A percentile compares a stretch with the other conserved stretches of the same genome.
phyloP scores from a whole-genome alignment of 1,284 basidiomycete genomes.

The Puccinia sorghi region DNA sequence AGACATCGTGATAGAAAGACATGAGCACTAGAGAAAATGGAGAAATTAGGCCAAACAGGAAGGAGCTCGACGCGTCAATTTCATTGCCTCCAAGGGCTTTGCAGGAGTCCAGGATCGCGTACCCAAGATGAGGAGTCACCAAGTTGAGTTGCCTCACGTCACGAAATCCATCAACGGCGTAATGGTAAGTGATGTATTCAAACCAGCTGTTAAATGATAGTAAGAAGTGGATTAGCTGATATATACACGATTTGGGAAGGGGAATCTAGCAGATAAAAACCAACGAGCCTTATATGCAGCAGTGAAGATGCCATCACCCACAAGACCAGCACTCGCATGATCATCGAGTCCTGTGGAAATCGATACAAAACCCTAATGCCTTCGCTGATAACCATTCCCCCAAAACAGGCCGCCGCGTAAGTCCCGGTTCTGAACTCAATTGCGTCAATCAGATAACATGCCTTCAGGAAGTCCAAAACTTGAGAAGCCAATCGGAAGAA shows the following conservation, averaged over 20 bases:
- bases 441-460: background rate
- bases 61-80: background rate
- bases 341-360: constrained; percentile 36
- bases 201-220: constrained; percentile 7
- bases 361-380: constrained; percentile 45
- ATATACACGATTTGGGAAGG: too few species aligned
- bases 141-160: constrained; percentile 3
- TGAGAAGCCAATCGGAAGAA: background rate
- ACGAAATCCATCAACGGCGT: constrained; percentile 33
- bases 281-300: constrained; percentile 29
- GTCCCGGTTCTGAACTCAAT: constrained; percentile 17
- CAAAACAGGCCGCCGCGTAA: constrained; percentile 39
- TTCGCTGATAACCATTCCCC: constrained; percentile 45
- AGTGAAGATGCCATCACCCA: constrained; percentile 27
- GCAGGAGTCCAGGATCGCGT: background rate
- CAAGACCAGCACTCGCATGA: constrained; percentile 4
- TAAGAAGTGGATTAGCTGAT: background rate
- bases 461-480: background rate
- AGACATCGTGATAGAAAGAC: constrained; percentile 25
- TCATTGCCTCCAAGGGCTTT: background rate
- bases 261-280: background rate
- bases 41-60: background rate
- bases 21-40: constrained; percentile 4
- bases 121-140: constrained; percentile 37
- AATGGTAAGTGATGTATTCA: constrained; percentile 39